phyloP scores from a whole-genome alignment of 2,329 filamentous ascomycete species.

The Trichothecium roseum region DNA sequence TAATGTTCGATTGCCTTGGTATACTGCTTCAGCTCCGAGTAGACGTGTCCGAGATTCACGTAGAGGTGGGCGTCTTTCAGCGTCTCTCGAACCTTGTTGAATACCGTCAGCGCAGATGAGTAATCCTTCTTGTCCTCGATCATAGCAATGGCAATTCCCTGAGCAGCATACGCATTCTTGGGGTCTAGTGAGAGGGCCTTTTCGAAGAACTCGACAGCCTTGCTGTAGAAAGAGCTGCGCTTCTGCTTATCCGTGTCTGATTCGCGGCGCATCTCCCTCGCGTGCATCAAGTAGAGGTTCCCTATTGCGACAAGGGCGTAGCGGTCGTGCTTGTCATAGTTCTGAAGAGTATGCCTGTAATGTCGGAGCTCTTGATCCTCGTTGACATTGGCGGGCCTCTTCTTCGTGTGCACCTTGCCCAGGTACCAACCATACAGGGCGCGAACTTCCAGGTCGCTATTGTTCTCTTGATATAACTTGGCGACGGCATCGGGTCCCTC shows the following conservation, averaged over 20 bases:
- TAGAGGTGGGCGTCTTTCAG: constrained; percentile 80
- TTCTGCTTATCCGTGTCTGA: constrained; percentile 87
- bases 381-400: constrained; percentile 65
- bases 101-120: constrained; percentile 71
- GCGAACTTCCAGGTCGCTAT: constrained; percentile 80
- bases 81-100: constrained; percentile 84
- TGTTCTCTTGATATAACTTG: constrained; percentile 75
- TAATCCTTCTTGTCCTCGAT: constrained; percentile 91
- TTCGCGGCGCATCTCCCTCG: constrained; percentile 88
- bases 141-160: constrained; percentile 88
- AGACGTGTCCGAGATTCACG: constrained; percentile 89
- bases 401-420: constrained; percentile 70
- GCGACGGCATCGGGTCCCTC: constrained; percentile 80
- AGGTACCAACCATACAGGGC: constrained; percentile 94
- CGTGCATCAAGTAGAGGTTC: constrained; percentile 77
- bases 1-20: constrained; percentile 91
- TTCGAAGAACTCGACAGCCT: constrained; percentile 96
- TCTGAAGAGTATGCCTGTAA: constrained; percentile 91
- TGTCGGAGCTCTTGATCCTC: constrained; percentile 90
- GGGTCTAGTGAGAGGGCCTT: constrained; percentile 93
- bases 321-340: constrained; percentile 95
- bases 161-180: constrained; percentile 90
- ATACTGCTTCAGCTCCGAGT: constrained; percentile 82
- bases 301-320: constrained; percentile 96
- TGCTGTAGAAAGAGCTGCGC: constrained; percentile 74